Conservation (phyloP, 192 early-diverging fungal genomes). For the Podila verticillata region DNA sequence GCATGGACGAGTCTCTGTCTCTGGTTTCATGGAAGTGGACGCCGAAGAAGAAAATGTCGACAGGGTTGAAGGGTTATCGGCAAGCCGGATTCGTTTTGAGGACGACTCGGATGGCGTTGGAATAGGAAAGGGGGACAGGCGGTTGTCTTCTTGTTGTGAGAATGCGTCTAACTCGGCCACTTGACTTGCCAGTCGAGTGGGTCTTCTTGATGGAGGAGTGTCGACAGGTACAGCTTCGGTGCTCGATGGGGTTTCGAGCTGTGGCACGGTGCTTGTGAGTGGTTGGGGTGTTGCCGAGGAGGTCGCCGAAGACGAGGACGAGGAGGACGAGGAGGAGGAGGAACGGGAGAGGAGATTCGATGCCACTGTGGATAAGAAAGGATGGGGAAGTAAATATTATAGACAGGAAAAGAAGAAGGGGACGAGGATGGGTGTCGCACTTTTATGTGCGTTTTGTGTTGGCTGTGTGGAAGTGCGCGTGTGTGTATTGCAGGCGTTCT, state of each 20-base stretch:
- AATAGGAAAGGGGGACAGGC: background rate
- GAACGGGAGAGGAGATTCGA: conserved; percentile 18
- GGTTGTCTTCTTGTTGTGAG: background rate
- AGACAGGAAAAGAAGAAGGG: background rate
- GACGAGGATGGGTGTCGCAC: background rate
- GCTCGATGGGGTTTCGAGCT: conserved; percentile 15
- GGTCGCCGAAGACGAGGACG: conserved; percentile 32
- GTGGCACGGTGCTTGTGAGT: conserved; percentile 6
- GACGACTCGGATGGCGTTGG: background rate
- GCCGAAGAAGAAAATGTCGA: background rate
- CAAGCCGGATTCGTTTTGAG: conserved; percentile 18
- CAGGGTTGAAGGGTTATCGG: background rate
- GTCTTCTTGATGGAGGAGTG: conserved; percentile 6
- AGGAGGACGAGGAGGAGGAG: conserved; percentile 37
- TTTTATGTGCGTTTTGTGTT: no score
- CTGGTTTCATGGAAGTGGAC: conserved; percentile 35
- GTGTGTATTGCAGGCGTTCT: no score
- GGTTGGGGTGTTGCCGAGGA: conserved; percentile 25
- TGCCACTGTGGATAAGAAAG: conserved; percentile 27
- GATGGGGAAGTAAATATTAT: conserved; percentile 5
- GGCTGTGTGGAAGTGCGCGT: no score
- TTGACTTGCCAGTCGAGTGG: conserved; percentile 31
- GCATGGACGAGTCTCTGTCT: conserved; percentile 6
- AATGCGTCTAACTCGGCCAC: background rate
- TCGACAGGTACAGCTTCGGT: conserved; percentile 4